phyloP scores from a whole-genome alignment of 2,329 filamentous ascomycete species.

The Magnaporthiopsis incrustans region DNA sequence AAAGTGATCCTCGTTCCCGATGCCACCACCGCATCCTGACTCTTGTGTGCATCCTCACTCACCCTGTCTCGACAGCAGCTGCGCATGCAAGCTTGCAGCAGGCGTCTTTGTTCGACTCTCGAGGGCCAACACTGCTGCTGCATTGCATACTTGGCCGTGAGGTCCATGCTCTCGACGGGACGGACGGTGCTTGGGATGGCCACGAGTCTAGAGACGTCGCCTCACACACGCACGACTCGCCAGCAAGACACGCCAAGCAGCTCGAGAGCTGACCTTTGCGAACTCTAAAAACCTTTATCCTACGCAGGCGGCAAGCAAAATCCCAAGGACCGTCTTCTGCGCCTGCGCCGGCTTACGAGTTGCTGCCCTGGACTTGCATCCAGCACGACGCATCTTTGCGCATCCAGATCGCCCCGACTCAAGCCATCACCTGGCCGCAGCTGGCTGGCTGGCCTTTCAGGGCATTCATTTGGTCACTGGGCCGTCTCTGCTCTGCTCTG shows the following conservation, averaged over 20 bases:
- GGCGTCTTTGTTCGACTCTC: too few relatives aligned
- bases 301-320: background rate
- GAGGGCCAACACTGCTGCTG: background rate
- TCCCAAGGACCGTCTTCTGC: background rate
- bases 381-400: background rate
- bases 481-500: background rate
- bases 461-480: background rate
- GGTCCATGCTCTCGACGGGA: constrained; percentile 5
- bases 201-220: constrained; percentile 9
- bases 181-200: constrained; percentile 8
- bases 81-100: background rate
- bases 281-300: constrained; percentile 3
- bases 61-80: constrained; percentile 3
- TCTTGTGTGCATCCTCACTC: background rate
- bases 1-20: constrained; percentile 3
- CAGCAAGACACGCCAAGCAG: constrained; percentile 4
- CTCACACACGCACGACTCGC: constrained; percentile 10
- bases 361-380: background rate
- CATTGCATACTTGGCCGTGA: background rate
- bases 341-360: background rate
- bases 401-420: background rate
- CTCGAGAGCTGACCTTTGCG: constrained; percentile 7
- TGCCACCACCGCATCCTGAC: constrained; percentile 6
- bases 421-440: background rate
- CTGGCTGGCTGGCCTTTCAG: background rate